Evolutionary conservation across 169 alveolate species (phyloP).

Genomic region (Prorocentrum cordatum): DNA sequence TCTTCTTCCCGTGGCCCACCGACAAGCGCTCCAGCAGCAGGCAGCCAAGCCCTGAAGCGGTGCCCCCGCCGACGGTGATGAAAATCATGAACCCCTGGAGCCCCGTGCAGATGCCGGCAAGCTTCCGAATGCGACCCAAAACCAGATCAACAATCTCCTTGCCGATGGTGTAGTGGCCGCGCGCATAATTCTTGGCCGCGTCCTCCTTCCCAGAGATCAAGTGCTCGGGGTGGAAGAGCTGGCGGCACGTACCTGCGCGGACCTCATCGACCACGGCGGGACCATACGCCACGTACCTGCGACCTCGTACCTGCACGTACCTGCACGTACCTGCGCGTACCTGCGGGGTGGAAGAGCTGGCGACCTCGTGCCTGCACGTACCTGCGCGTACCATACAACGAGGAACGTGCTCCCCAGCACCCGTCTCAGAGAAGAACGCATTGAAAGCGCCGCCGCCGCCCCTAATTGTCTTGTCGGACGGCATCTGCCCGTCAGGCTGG

Average conservation of each 20-base stretch:
- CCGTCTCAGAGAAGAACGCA: constrained; percentile 97
- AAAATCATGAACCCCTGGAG: constrained; percentile 96
- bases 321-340: too few relatives aligned
- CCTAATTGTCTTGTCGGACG: constrained; percentile 88
- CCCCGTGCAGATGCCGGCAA: constrained; percentile 98
- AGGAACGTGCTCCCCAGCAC: constrained; percentile 96
- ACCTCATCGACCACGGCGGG: constrained; percentile 98
- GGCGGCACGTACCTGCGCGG: constrained; percentile 95
- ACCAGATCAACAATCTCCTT: constrained; percentile 90
- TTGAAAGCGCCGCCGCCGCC: constrained; percentile 96
- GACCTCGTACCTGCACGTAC: constrained; percentile 95
- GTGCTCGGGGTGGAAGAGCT: constrained; percentile 97
- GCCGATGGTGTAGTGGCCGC: constrained; percentile 98
- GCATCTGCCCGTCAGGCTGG: constrained; percentile 94
- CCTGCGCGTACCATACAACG: too few relatives aligned
- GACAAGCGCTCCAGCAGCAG: constrained; percentile 93
- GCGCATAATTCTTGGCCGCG: constrained; percentile 97
- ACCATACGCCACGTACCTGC: constrained; percentile 93
- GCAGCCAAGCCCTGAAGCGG: constrained; percentile 98
- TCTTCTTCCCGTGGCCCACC: constrained; percentile 95
- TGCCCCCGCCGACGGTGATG: constrained; percentile 99
- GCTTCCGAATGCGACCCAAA: too few relatives aligned
- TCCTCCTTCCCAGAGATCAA: constrained; percentile 98
- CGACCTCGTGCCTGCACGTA: too few relatives aligned
- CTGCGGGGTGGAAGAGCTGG: too few relatives aligned